A percentile compares a stretch with the other conserved stretches of the same genome.
Conservation (phyloP, 1,284 basidiomycete genomes). For the Ceraceosorus guamensis region DNA sequence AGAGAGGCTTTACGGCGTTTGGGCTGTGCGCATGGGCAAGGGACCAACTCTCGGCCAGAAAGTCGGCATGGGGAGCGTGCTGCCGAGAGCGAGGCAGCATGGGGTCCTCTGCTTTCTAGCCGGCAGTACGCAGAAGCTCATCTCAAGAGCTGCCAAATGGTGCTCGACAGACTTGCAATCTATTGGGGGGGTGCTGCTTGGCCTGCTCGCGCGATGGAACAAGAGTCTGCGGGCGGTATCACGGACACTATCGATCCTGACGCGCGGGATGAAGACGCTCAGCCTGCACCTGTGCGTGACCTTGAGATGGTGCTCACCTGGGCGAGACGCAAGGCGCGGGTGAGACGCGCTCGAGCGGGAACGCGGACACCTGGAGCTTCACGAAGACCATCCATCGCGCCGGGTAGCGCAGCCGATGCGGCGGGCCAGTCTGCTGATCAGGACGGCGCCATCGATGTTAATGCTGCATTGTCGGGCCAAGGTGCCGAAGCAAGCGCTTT, state of each 20-base stretch:
- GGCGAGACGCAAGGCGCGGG: constrained; percentile 18
- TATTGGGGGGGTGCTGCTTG: constrained; percentile 35
- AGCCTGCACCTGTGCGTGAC: constrained; percentile 28
- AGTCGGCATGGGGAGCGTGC: neutral
- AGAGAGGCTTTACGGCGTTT: constrained; percentile 23
- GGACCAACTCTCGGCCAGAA: neutral
- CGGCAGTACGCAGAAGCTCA: constrained; percentile 26
- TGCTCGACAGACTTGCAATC: constrained; percentile 24
- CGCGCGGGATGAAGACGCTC: constrained; percentile 30
- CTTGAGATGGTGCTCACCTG: constrained; percentile 37
- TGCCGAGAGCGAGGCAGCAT: neutral
- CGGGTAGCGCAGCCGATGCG: constrained; percentile 12
- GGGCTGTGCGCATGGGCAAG: constrained; percentile 12
- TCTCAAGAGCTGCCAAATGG: constrained; percentile 22
- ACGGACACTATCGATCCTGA: constrained; percentile 23
- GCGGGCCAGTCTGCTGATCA: constrained; percentile 11
- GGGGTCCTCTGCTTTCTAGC: neutral
- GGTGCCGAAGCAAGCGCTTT: constrained; percentile 8
- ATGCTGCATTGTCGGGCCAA: no score
- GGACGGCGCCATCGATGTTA: neutral
- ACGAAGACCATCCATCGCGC: constrained; percentile 15
- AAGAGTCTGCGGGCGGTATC: constrained; percentile 25
- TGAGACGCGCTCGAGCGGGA: constrained; percentile 5
- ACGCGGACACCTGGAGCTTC: constrained; percentile 16
- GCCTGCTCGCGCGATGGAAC: constrained; percentile 30